Evolutionary conservation across 2,329 filamentous ascomycete genomes (phyloP).

Genomic region (Alternaria sp.): DNA sequence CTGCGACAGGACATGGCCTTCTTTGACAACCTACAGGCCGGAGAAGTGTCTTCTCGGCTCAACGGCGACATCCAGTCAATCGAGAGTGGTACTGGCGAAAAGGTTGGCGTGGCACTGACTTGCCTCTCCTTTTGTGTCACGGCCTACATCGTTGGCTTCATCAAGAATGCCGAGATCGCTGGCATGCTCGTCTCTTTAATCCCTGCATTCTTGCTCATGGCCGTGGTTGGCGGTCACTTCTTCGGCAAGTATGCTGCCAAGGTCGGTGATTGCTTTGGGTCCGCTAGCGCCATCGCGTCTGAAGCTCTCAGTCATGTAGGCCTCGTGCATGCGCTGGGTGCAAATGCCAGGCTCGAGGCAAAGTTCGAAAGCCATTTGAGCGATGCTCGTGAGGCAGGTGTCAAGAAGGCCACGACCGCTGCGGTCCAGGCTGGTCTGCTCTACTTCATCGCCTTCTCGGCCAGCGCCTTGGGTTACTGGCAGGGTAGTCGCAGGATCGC

Average conservation of each 20-base stretch:
- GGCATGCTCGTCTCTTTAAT: constrained; percentile 69
- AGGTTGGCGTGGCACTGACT: constrained; percentile 69
- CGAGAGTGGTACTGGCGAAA: constrained; percentile 72
- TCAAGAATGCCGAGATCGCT: constrained; percentile 67
- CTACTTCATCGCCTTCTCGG: constrained; percentile 72
- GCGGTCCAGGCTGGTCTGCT: constrained; percentile 66
- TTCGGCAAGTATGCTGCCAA: constrained; percentile 58
- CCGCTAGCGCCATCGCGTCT: constrained; percentile 67
- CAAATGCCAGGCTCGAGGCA: constrained; percentile 63
- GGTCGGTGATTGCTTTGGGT: constrained; percentile 61
- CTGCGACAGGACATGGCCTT: constrained; percentile 68
- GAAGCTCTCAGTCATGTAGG: constrained; percentile 66
- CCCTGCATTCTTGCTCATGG: constrained; percentile 68
- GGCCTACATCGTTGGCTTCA: constrained; percentile 71
- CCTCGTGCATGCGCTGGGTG: constrained; percentile 69
- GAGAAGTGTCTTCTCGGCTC: constrained; percentile 68
- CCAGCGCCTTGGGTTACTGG: constrained; percentile 72
- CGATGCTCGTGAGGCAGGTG: constrained; percentile 58
- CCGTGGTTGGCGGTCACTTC: constrained; percentile 61
- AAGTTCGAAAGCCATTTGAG: constrained; percentile 64
- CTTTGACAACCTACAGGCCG: constrained; percentile 68
- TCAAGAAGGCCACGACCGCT: constrained; percentile 64
- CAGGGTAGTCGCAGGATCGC: constrained; percentile 66
- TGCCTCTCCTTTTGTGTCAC: constrained; percentile 71
- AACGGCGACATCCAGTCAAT: constrained; percentile 71